phyloP scores from a whole-genome alignment of 805 yeast species.

The Saccharomyces jurei region DNA sequence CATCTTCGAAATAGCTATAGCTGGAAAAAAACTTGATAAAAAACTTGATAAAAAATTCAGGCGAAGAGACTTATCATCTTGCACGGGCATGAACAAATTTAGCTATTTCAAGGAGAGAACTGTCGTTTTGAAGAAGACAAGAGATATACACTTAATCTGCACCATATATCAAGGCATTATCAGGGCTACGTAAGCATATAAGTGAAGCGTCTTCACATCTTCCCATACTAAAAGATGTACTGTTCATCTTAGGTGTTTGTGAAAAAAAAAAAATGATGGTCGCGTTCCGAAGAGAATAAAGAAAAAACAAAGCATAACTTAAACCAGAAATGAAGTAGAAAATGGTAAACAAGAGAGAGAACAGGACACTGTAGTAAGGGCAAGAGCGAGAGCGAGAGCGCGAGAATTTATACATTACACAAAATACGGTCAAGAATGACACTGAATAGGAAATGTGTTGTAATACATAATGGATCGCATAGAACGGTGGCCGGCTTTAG shows the following conservation, averaged over 20 bases:
- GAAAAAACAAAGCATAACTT: background rate
- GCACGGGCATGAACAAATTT: background rate
- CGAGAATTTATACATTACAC: background rate
- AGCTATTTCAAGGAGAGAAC: background rate
- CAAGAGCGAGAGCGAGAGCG: too few species aligned
- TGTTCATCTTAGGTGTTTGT: background rate
- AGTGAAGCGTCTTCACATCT: background rate
- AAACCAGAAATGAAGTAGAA: background rate
- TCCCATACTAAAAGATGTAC: background rate
- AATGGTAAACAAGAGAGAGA: background rate
- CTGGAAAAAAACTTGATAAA: background rate
- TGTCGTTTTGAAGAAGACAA: background rate
- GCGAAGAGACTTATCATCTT: background rate
- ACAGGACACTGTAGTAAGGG: background rate
- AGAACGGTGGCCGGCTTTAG: constrained; percentile 66
- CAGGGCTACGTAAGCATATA: background rate
- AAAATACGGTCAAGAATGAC: constrained; percentile 2
- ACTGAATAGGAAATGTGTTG: constrained; percentile 42
- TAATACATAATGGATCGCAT: constrained; percentile 60
- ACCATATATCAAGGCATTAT: too few species aligned
- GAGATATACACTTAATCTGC: background rate
- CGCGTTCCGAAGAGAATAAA: background rate
- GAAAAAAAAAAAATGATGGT: background rate
- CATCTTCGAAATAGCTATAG: background rate
- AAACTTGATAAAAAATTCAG: background rate